phyloP scores from a whole-genome alignment of 225 moss, liverwort and hornwort species.

The Antitrichia curtipendula region DNA sequence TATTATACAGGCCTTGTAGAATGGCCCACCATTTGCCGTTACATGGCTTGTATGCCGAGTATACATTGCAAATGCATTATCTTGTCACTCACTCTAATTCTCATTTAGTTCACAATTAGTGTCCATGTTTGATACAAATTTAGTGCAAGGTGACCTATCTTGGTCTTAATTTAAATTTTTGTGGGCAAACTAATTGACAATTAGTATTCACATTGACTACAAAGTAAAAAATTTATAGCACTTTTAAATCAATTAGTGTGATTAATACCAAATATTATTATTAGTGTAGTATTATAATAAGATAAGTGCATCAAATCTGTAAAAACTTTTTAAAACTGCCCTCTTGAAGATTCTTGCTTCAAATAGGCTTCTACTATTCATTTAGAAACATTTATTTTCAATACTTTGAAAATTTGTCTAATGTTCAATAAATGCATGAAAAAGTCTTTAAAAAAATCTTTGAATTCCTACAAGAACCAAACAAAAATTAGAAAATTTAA shows the following conservation, averaged over 20 bases:
- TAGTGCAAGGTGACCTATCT: background rate
- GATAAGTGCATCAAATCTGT: background rate
- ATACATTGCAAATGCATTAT: too few relatives aligned
- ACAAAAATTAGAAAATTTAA: fast-evolving
- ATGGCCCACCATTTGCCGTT: too few relatives aligned
- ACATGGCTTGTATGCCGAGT: too few relatives aligned
- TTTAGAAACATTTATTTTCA: background rate
- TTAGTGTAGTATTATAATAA: background rate
- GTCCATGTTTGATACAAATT: background rate
- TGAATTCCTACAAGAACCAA: background rate
- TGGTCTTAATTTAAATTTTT: background rate
- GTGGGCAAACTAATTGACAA: background rate
- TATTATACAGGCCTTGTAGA: too few relatives aligned
- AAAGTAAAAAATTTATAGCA: background rate
- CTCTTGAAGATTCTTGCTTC: background rate
- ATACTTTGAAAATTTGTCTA: background rate
- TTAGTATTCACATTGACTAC: background rate
- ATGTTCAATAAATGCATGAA: fast-evolving
- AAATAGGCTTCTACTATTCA: background rate
- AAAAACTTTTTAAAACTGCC: fast-evolving
- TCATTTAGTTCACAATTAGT: background rate
- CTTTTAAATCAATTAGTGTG: background rate
- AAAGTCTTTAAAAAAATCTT: too few relatives aligned
- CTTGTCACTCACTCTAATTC: background rate
- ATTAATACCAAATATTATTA: background rate